Evolutionary conservation across 2,329 filamentous ascomycete species (phyloP).

Genomic region (Arthroderma sp.): DNA sequence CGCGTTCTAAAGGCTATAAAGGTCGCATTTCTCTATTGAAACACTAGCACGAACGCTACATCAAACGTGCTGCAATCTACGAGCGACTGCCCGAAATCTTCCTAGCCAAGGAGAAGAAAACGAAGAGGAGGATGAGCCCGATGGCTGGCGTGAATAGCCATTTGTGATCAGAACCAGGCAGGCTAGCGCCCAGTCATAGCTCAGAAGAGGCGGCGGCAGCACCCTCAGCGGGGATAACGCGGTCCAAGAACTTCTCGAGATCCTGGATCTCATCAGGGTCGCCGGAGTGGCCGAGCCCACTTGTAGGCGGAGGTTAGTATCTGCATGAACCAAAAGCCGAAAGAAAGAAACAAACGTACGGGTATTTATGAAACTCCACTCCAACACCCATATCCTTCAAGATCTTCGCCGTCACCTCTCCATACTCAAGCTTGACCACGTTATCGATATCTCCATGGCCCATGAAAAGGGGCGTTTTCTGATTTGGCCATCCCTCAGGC

Average conservation of each 20-base stretch:
- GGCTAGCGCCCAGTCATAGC: slow-evolving; percentile 7
- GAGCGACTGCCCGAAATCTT: neutral
- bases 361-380: slow-evolving; percentile 64
- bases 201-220: slow-evolving; percentile 15
- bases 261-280: slow-evolving; percentile 69
- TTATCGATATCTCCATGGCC: slow-evolving; percentile 71
- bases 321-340: neutral
- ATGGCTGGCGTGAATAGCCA: slow-evolving; percentile 7
- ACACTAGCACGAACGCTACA: neutral
- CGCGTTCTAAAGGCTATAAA: neutral
- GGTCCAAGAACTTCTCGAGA: slow-evolving; percentile 53
- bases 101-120: neutral
- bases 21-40: neutral
- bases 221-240: slow-evolving; percentile 40
- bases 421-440: slow-evolving; percentile 59
- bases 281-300: slow-evolving; percentile 63
- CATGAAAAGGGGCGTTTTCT: slow-evolving; percentile 75
- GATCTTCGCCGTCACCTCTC: slow-evolving; percentile 52
- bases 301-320: slow-evolving; percentile 25
- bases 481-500: slow-evolving; percentile 47
- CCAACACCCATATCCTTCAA: slow-evolving; percentile 59
- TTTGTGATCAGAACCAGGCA: neutral
- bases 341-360: slow-evolving; percentile 38
- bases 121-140: slow-evolving; percentile 3
- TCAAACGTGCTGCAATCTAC: neutral